Base-by-base conservation (phyloP, 345 rosid genomes). In the Brassica carinata region DNA sequence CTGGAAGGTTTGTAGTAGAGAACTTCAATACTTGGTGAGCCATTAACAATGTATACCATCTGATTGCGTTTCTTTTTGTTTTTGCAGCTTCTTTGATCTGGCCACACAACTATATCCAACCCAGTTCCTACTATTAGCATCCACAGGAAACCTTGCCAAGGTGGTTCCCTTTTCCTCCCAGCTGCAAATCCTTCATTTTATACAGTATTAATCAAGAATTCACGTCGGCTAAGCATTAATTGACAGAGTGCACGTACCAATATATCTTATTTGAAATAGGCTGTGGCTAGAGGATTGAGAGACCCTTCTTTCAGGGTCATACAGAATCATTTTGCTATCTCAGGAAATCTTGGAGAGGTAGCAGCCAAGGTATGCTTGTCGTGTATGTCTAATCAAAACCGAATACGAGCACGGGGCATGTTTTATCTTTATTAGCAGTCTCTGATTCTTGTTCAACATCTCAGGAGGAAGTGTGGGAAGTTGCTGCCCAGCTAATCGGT, bases 381-480 rank as follows among this genome's bases (percentile, higher is more conserved):
- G 8, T 43, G 63, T 67, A 23, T 73, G 18, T 68, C 17, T 11
- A 5, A 55, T 63, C 75, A 66, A 61, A 65, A 33, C 34, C 58
- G 70, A 45, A 38, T 76, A 33, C 67, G 10, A 55, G 19, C 29
- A 43, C 71, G 29, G 27, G n/a, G 62, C 17, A 73, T 62, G 29
- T 67, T 53, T 40, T 67, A 6, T 7, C 72, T 81, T 38, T 64
- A 2, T 70, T 64, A 51, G 10, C 40, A 8, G 74, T 8, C 69
- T 75, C 36, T 70, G 13, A 30, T 45, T 55, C 67, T 18, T 72
- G 51, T 69, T 63, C 48, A 81, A 74, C 64, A 55, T 85, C 69
- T 85, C 90, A 93, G 99, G 99, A 95, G 82, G 98, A 95, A 86
- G 97, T 95, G 74, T 95, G 99, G 99, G 99, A 93, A 90, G 99